Conservation (phyloP, 129 eudicot genomes). For the Glebionis coronaria region DNA sequence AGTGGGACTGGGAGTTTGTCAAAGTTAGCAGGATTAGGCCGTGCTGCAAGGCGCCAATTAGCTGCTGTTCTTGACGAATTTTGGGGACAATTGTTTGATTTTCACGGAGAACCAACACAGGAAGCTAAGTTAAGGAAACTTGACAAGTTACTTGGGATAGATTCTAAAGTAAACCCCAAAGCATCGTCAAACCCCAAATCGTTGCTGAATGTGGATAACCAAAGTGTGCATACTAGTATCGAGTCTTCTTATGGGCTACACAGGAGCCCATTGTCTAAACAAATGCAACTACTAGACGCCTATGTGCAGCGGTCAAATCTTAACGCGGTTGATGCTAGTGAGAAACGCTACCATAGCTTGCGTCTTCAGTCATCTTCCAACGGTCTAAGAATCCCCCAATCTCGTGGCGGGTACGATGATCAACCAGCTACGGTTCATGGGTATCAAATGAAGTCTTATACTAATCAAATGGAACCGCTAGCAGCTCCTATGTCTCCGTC, state of each 20-base stretch:
- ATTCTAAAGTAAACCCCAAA: slow-evolving; percentile 45
- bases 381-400: slow-evolving; percentile 37
- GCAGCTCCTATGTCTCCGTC: slow-evolving; percentile 51
- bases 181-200: slow-evolving; percentile 43
- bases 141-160: slow-evolving; percentile 63
- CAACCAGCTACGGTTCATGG: slow-evolving; percentile 94
- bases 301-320: slow-evolving; percentile 41
- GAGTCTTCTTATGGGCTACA: slow-evolving; percentile 47
- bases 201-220: slow-evolving; percentile 41
- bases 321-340: slow-evolving; percentile 51
- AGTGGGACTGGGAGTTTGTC: slow-evolving; percentile 86
- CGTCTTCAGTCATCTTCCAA: slow-evolving; percentile 66
- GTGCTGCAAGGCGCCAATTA: slow-evolving; percentile 87
- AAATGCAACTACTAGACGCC: slow-evolving; percentile 55
- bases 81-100: slow-evolving; percentile 94
- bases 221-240: slow-evolving; percentile 30
- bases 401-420: slow-evolving; percentile 42
- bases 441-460: slow-evolving; percentile 56
- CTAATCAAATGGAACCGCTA: slow-evolving; percentile 47
- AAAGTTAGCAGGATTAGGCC: slow-evolving; percentile 80
- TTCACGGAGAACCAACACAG: slow-evolving; percentile 70
- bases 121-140: slow-evolving; percentile 79
- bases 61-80: slow-evolving; percentile 85
- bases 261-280: slow-evolving; percentile 47
- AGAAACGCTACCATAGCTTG: slow-evolving; percentile 85